Percentiles rank a stretch among this genome's conserved stretches.
Evolutionary conservation across 805 yeast species (phyloP).

Genomic region (Saccharomycopsis sp.): DNA sequence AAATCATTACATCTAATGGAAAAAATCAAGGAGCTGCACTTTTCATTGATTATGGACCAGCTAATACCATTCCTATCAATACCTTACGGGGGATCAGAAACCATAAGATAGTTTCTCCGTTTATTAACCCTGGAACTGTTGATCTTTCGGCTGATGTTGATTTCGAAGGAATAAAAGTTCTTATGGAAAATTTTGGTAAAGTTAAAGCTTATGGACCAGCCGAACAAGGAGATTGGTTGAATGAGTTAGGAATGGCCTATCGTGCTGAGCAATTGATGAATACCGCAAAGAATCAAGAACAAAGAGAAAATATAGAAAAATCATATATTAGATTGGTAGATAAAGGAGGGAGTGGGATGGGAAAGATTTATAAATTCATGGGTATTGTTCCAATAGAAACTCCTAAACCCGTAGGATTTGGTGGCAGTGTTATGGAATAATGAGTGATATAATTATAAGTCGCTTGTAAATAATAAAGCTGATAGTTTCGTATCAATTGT

Average conservation of each 20-base stretch:
- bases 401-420: conserved; percentile 45
- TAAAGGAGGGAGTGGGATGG: conserved; percentile 57
- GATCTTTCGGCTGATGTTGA: conserved; percentile 82
- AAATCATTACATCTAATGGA: conserved; percentile 27
- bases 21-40: conserved; percentile 50
- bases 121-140: conserved; percentile 64
- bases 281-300: conserved; percentile 29
- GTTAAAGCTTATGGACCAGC: conserved; percentile 43
- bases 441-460: background rate
- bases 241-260: conserved; percentile 63
- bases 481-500: too few relatives aligned
- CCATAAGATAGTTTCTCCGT: conserved; percentile 69
- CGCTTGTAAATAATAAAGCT: background rate
- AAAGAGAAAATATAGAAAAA: conserved; percentile 40
- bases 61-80: conserved; percentile 52
- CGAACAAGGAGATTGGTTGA: conserved; percentile 74
- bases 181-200: conserved; percentile 23
- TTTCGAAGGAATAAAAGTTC: conserved; percentile 44
- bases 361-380: conserved; percentile 63
- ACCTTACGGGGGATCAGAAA: conserved; percentile 63
- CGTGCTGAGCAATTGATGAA: conserved; percentile 51
- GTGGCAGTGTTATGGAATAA: conserved; percentile 21
- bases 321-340: conserved; percentile 57
- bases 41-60: conserved; percentile 70
- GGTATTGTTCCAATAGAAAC: conserved; percentile 41